Percentiles rank a stretch among this genome's conserved stretches.
Conservation (phyloP, 352 stramenopile species). For the Thraustochytrium sp. region DNA sequence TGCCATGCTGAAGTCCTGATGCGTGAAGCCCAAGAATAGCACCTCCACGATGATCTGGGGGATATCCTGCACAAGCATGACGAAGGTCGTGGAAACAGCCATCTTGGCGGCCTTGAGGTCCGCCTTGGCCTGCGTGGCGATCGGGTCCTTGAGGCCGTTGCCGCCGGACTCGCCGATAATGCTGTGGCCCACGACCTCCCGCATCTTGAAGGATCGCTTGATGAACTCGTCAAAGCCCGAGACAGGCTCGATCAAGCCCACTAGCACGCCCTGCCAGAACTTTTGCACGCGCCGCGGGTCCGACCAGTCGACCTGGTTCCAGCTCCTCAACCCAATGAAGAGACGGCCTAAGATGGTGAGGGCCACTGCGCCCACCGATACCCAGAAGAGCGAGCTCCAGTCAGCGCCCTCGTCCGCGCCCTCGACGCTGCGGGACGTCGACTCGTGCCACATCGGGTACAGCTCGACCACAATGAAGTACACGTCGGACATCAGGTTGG, state of each 20-base stretch:
- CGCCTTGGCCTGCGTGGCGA: background rate
- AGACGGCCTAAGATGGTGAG: background rate
- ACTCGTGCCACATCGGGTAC: background rate
- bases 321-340: background rate
- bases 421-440: too few relatives aligned
- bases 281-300: background rate
- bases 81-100: background rate
- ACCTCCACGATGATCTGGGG: constrained; percentile 2
- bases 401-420: too few relatives aligned
- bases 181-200: background rate
- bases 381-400: background rate
- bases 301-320: background rate
- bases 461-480: background rate
- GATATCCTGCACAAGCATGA: constrained; percentile 11
- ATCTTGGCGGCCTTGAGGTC: background rate
- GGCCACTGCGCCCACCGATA: background rate
- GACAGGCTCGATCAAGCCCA: background rate
- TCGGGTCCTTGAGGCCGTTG: background rate
- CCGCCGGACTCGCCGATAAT: constrained; percentile 14
- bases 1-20: background rate
- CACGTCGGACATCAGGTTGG: background rate
- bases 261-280: background rate
- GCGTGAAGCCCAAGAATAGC: background rate
- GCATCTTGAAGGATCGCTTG: background rate
- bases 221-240: background rate